These are phyloP conservation scores for Plectosphaerella plurivora DNA, from an alignment of 2,329 filamentous ascomycete genomes.

Conservation along the genomic window DNA sequence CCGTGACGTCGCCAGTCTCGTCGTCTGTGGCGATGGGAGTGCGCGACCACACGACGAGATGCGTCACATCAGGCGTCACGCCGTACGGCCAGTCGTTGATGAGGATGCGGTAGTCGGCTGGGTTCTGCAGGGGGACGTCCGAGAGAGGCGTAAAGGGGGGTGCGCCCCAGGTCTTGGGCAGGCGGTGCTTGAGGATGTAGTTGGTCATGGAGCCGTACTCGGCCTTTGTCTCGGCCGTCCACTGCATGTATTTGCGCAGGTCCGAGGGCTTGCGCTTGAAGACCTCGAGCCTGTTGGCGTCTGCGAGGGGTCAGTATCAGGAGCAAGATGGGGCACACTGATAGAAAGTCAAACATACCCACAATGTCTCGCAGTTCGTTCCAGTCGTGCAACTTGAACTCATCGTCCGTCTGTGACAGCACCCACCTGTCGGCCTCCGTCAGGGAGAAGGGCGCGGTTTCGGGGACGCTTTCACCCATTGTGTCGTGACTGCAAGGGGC, in stretches of 20 bases:
- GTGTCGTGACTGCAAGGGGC: conserved; percentile 3
- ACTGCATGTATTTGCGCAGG: conserved; percentile 73
- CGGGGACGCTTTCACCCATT: conserved; percentile 35
- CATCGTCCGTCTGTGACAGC: conserved; percentile 60
- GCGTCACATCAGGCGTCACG: conserved; percentile 59
- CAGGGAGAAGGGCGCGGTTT: conserved; percentile 52
- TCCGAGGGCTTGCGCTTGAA: conserved; percentile 81
- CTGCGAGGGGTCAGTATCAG: conserved; percentile 19
- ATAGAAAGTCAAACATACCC: conserved; percentile 32
- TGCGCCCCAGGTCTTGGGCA: conserved; percentile 61
- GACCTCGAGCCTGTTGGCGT: conserved; percentile 59
- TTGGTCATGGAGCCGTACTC: conserved; percentile 76
- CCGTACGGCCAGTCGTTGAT: conserved; percentile 95
- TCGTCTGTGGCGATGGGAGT: conserved; percentile 71
- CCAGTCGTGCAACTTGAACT: conserved; percentile 72
- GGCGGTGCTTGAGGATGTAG: conserved; percentile 69
- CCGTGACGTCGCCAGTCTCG: conserved; percentile 66
- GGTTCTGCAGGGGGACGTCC: conserved; percentile 44
- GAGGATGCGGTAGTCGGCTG: conserved; percentile 64
- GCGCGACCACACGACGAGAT: conserved; percentile 90
- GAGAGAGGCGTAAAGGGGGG: conserved; percentile 52
- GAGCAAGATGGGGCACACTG: not conserved
- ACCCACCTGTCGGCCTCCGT: conserved; percentile 55
- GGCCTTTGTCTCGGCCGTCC: conserved; percentile 64
- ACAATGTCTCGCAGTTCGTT: conserved; percentile 65